Base-by-base conservation (phyloP, 441 rosid species). In the Gossypium lobatum region DNA sequence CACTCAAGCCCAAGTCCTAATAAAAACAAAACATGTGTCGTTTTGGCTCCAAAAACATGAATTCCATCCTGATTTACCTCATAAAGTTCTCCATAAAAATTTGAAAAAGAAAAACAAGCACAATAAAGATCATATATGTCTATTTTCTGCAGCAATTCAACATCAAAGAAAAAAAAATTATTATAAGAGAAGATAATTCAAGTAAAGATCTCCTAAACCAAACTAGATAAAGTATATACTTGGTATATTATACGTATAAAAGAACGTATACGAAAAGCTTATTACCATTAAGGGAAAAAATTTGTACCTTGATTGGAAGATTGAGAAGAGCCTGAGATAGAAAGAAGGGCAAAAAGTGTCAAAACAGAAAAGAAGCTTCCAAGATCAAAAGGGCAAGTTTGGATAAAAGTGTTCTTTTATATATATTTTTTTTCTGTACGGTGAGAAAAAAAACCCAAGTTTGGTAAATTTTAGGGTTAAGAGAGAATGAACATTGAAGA, bases 311-410 rank as follows among this genome's bases (percentile, higher is more conserved):
- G 67, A 60, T 45, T 26, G 34, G 59, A 60, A 61, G 69, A 48
- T 28, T 61, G 31, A 62, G 68, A 64, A 18, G 23, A 60, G 52
- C 75, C 58, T 59, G 68, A 72, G 26, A 61, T 16, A 34, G 21
- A 31, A 20, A 28, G 25, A 17, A 62, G 11, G 28, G 18, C 7
- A 16, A 34, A 26, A 23, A 9, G 17, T 16, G 45, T 68, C 23
- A 58, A 26, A 28, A 72, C 37, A 25, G 34, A 39, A 25, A 21
- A n/a, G 58, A 72, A 45, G 68, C 59, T 37, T 59, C 72, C 67
- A 46, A 61, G 74, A 72, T 72, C 58, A 21, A 60, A 72, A 72
- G 67, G 57, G 57, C 16, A 46, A 72, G 45, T 23, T 6, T 72
- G 75, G 74, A 34, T 57, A 54, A 18, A 57, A 13, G 37, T 20